These are phyloP conservation scores for Powellomyces hirtus DNA, from an alignment of 192 early-diverging fungal species.

Conservation along the genomic window DNA sequence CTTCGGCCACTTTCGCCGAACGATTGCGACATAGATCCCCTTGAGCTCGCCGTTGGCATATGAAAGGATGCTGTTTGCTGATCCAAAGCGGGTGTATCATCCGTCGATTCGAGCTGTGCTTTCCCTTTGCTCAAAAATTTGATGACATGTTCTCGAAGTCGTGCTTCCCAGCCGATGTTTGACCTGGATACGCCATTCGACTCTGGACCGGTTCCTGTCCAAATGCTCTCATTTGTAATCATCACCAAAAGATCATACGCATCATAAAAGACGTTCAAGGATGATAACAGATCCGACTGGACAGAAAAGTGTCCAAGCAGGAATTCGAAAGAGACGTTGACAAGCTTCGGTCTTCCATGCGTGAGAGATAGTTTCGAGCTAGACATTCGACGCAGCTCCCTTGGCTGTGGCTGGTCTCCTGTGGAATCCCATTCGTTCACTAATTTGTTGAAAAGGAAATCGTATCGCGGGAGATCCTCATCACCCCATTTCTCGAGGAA, in stretches of 20 bases:
- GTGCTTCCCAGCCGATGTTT: constrained; percentile 27
- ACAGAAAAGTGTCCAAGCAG: constrained; percentile 55
- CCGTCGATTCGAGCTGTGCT: too few species aligned
- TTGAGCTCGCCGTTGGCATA: constrained; percentile 49
- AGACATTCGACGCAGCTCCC: background rate
- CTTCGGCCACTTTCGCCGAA: background rate
- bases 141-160: constrained; percentile 52
- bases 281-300: constrained; percentile 64
- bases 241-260: constrained; percentile 51
- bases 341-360: background rate
- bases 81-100: background rate
- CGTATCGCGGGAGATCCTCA: constrained; percentile 53
- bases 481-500: constrained; percentile 78
- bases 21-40: constrained; percentile 2
- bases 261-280: constrained; percentile 59
- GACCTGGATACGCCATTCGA: background rate
- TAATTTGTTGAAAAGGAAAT: constrained; percentile 68
- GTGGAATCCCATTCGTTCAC: constrained; percentile 65
- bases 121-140: constrained; percentile 49
- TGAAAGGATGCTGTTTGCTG: constrained; percentile 46
- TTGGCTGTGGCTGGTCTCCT: background rate
- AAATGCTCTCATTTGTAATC: constrained; percentile 38
- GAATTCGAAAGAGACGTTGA: constrained; percentile 47
- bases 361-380: background rate
- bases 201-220: background rate